Evolutionary conservation across 352 stramenopile species (phyloP).

Genomic region (Thalassiosira livingstoniorum): DNA sequence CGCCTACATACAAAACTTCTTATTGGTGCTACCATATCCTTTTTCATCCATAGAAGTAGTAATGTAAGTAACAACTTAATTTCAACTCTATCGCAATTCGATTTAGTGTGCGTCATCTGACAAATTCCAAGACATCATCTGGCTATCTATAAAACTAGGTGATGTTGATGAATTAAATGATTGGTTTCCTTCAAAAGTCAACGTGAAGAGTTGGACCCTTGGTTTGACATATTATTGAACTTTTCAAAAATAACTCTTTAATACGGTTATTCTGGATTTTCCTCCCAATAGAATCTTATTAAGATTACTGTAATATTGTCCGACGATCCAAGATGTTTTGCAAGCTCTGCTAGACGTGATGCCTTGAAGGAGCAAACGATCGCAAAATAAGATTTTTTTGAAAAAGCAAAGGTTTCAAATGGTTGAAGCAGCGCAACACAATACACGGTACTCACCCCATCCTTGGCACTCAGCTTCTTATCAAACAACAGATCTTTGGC

Average conservation of each 20-base stretch:
- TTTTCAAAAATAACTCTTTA: not conserved
- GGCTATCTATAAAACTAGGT: too few species aligned
- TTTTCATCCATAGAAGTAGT: too few species aligned
- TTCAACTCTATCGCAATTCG: too few species aligned
- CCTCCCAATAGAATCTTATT: conserved; percentile 67
- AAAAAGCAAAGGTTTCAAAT: conserved; percentile 15
- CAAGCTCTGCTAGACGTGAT: conserved; percentile 79
- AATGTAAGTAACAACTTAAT: too few species aligned
- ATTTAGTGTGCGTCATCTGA: too few species aligned
- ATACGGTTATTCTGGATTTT: conserved; percentile 20
- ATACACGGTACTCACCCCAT: conserved; percentile 49
- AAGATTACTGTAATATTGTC: conserved; percentile 86
- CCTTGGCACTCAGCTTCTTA: conserved; percentile 71
- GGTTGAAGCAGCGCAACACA: too few species aligned
- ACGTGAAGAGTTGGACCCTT: too few species aligned
- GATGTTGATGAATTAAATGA: too few species aligned
- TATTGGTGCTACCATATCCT: too few species aligned
- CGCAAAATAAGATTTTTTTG: not conserved
- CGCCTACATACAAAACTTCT: too few species aligned
- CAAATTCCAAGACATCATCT: too few species aligned
- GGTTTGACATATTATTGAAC: not conserved
- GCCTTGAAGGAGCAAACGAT: conserved; percentile 33
- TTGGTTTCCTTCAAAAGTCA: too few species aligned
- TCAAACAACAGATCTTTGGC: conserved; percentile 75
- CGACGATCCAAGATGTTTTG: conserved; percentile 79